Percentiles rank a stretch among this genome's conserved stretches.
These are phyloP conservation scores for Paecilomyces niveus DNA, from an alignment of 2,329 filamentous ascomycete species.

Conservation along the genomic window DNA sequence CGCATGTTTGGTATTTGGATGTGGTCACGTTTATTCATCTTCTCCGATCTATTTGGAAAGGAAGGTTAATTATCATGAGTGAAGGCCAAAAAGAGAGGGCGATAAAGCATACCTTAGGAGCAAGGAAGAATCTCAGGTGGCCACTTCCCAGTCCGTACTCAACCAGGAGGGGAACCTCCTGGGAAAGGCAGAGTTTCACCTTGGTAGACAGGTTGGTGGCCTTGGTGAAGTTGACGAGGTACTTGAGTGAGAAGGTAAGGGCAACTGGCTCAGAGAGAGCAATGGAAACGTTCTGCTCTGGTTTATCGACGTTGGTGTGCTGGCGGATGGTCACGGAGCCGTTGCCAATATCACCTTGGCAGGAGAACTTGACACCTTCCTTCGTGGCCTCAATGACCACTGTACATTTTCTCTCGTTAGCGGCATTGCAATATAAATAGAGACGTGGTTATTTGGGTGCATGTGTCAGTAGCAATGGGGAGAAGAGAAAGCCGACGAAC, in stretches of 20 bases:
- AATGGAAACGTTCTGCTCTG: slow-evolving; percentile 77
- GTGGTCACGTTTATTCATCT: slow-evolving; percentile 35
- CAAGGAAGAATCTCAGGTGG: slow-evolving; percentile 94
- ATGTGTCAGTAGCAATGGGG: neutral
- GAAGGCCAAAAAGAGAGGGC: neutral
- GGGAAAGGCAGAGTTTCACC: slow-evolving; percentile 90
- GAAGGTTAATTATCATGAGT: slow-evolving; percentile 25
- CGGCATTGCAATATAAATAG: neutral
- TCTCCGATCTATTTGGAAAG: slow-evolving; percentile 53
- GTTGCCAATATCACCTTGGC: slow-evolving; percentile 90
- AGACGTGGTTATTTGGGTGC: neutral
- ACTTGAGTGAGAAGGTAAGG: slow-evolving; percentile 97
- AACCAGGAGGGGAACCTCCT: slow-evolving; percentile 91
- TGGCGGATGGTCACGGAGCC: slow-evolving; percentile 86
- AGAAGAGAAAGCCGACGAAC: slow-evolving; percentile 47
- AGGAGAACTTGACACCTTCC: slow-evolving; percentile 93
- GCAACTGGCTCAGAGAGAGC: slow-evolving; percentile 86
- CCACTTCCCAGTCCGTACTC: slow-evolving; percentile 82
- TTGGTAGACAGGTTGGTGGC: slow-evolving; percentile 72
- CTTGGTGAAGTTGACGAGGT: slow-evolving; percentile 99
- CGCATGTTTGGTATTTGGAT: slow-evolving; percentile 5
- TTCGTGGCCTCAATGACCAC: slow-evolving; percentile 95
- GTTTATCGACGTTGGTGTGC: slow-evolving; percentile 84
- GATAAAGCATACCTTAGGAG: slow-evolving; percentile 70
- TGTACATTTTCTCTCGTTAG: slow-evolving; percentile 33